Base-by-base conservation (phyloP, 768 basidiomycete species). In the Amanita phalloides region DNA sequence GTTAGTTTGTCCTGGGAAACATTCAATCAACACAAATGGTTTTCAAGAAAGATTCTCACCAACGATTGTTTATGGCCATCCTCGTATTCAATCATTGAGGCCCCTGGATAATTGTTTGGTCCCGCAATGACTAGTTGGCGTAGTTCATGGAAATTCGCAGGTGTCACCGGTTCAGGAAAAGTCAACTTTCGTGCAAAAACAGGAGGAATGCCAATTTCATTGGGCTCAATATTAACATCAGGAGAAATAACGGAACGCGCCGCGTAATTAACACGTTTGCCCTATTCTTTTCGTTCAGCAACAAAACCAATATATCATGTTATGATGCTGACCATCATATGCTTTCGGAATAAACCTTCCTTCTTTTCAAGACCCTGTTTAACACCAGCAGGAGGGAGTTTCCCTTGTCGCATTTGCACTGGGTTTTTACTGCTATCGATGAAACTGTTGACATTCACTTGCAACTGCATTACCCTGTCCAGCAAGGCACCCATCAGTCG, bases 191-290 rank as follows among this genome's bases (percentile, higher is more conserved):
- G 79, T 1, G 96, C 96, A 64, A 99, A 99, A 46, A 98, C 88
- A 28, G 96, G 96, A 5, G 96, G 96, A 25, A 99, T 82, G 37
- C 96, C 96, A 51, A 99, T 99, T 67, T 99, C 96, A 64, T 90
- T 94, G 28, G 96, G 90, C 67, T 99, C 96, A 58, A 99, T 98
- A 67, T 98, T 98, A 60, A 97, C 89, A 63, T 99, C 96, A 9
- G 96, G 96, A 14, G 96, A 99, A 58, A 99, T 99, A 62, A 99
- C 96, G n/a, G 96, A 99, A 56, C 96, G 93, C 20, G 96, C 96
- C 38, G 96, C 94, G 65, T 95, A 96, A 67, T 99, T 98, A 55
- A 99, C 96, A 62, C 96, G 93, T 74, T 99, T 99, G 8, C 96
- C 96, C 94, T 97, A 47, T 35, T 23, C 17, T 6, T 49, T 17